A percentile compares a stretch with the other conserved stretches of the same genome.
These are phyloP conservation scores for Lithospermum erythrorhizon DNA, from an alignment of 257 asterid genomes.

Conservation along the genomic window DNA sequence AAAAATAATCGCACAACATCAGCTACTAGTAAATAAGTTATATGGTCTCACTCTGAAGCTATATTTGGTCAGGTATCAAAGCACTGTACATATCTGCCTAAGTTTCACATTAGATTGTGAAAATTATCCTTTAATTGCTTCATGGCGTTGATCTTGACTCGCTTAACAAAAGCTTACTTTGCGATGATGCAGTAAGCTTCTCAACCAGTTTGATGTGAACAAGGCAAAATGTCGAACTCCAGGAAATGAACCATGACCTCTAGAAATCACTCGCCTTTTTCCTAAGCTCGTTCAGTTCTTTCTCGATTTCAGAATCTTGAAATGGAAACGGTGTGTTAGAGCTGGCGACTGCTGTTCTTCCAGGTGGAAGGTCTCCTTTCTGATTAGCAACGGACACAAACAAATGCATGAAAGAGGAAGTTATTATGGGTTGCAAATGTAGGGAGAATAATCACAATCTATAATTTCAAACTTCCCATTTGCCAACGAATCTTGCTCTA, in stretches of 20 bases:
- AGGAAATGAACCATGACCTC: background rate
- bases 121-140: background rate
- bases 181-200: background rate
- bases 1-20: background rate
- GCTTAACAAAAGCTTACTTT: no score
- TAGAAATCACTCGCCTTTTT: conserved; percentile 65
- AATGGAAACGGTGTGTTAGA: conserved; percentile 40
- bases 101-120: background rate
- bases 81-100: background rate
- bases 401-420: background rate
- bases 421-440: background rate
- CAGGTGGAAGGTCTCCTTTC: conserved; percentile 96
- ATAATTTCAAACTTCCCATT: no score
- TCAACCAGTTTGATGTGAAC: background rate
- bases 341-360: conserved; percentile 49
- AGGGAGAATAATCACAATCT: background rate
- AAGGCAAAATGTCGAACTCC: conserved; percentile 1
- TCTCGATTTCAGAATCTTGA: conserved; percentile 83
- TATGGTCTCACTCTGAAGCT: background rate
- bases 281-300: conserved; percentile 77
- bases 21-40: background rate
- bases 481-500: background rate
- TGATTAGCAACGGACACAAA: conserved; percentile 17
- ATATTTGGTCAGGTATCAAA: background rate
- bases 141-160: background rate